Conservation (phyloP, 2,329 filamentous ascomycete species). For the Zymoseptoria crescenta region DNA sequence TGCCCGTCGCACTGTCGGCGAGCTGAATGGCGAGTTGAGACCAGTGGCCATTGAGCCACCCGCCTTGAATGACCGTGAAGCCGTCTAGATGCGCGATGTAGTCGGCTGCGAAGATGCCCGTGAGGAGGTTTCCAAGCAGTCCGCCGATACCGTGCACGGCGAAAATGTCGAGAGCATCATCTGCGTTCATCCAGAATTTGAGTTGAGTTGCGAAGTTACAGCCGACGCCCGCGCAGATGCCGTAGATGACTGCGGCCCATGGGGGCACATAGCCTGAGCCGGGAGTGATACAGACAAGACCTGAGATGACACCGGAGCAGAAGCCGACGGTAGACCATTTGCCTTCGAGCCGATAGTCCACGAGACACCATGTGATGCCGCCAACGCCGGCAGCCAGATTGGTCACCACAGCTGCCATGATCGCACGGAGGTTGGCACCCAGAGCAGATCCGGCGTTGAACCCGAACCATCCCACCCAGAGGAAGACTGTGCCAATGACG, state of each 20-base stretch:
- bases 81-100: constrained; percentile 79
- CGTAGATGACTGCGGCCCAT: constrained; percentile 76
- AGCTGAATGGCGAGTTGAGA: constrained; percentile 77
- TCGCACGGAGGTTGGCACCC: constrained; percentile 62
- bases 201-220: constrained; percentile 90
- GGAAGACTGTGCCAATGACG: constrained; percentile 84
- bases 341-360: constrained; percentile 80
- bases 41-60: constrained; percentile 80
- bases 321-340: constrained; percentile 94
- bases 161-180: constrained; percentile 84
- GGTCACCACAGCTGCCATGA: constrained; percentile 81
- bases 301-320: constrained; percentile 82
- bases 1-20: constrained; percentile 69
- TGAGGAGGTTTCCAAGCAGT: constrained; percentile 69
- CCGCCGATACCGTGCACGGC: constrained; percentile 74
- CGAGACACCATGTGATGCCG: constrained; percentile 79
- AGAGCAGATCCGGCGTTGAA: constrained; percentile 96
- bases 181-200: constrained; percentile 72
- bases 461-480: constrained; percentile 80
- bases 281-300: constrained; percentile 80
- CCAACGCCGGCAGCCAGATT: constrained; percentile 78
- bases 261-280: constrained; percentile 78
- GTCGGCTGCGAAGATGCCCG: constrained; percentile 74
- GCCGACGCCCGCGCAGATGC: constrained; percentile 64
- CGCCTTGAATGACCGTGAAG: constrained; percentile 57